Evolutionary conservation across 768 basidiomycete genomes (phyloP).

Genomic region (Mycena indigotica): DNA sequence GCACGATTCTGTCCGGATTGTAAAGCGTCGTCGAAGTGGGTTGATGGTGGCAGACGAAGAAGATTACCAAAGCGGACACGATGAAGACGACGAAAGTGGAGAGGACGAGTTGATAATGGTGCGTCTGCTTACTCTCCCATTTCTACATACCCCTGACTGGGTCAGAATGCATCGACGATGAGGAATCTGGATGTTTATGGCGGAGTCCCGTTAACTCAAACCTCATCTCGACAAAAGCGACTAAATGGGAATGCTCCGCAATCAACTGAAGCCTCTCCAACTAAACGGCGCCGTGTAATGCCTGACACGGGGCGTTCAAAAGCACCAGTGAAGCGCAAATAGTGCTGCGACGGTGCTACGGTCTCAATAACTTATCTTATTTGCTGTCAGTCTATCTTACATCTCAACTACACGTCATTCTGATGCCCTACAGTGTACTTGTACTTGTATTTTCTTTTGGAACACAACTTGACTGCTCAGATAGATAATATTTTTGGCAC

Average conservation of each 20-base stretch:
- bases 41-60: constrained; percentile 19
- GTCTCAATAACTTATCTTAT: constrained; percentile 11
- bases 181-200: constrained; percentile 16
- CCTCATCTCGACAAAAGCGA: constrained; percentile 14
- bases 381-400: neutral
- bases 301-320: constrained; percentile 6
- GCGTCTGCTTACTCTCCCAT: neutral
- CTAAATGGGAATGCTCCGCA: neutral
- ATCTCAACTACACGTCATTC: neutral
- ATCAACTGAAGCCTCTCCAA: constrained; percentile 13
- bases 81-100: constrained; percentile 18
- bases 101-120: constrained; percentile 24
- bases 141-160: too few species aligned
- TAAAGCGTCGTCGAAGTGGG: constrained; percentile 20
- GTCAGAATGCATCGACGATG: constrained; percentile 6
- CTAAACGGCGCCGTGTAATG: constrained; percentile 21
- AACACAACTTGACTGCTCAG: neutral
- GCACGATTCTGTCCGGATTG: constrained; percentile 9
- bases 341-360: neutral
- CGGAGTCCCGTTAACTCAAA: constrained; percentile 14
- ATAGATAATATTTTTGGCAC: constrained; percentile 1
- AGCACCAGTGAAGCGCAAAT: constrained; percentile 18
- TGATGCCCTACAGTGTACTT: neutral
- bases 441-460: neutral
- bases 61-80: constrained; percentile 11